Base-by-base conservation (phyloP, 208 protist genomes). In the Tritrichomonas foetus region DNA sequence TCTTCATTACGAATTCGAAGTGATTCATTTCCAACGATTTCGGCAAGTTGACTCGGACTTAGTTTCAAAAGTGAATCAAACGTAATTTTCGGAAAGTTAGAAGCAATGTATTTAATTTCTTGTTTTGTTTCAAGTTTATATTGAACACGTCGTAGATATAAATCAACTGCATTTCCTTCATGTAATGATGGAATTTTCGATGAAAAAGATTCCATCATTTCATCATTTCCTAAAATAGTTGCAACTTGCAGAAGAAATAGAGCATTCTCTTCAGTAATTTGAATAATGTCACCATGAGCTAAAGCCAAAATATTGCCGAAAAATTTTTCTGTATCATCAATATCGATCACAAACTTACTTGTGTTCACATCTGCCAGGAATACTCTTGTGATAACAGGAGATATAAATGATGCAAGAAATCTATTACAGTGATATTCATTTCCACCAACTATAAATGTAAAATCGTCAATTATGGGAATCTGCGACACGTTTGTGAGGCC, bases 191-290 rank as follows among this genome's bases (percentile, higher is more conserved):
- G 30, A 25, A 39, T 82, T 20, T 82, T 47, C 16, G 41, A 44
- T 82, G 74, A 82, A 50, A 82, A 82, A n/a, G 74, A 30, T 41
- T 82, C 41, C 2, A 82, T 27, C 30, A 82, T 82, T 82, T 82
- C 74, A n/a, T 30, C 22, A 50, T 82, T 82, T 39, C 50, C 74
- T 9, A 82, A 25, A 50, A 82, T 50, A n/a, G 33, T n/a, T 1
- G 33, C 74, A 0, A 82, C 39, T 82, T 50, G 30, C 20, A 30
- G 33, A 11, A 82, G 41, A 82, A 82, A 82, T 82, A 49, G 44
- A 8, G 41, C 33, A 47, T 82, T 39, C 50, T 49, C 33, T 8
- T 47, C 74, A 30, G 33, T 82, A 30, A 39, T 39, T 44, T 82
- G 33, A 25, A 82, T 27, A 47, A 47, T 39, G 50, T n/a, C 33